These are phyloP conservation scores for Scutellaria minor DNA, from an alignment of 257 asterid genomes.

Conservation along the genomic window DNA sequence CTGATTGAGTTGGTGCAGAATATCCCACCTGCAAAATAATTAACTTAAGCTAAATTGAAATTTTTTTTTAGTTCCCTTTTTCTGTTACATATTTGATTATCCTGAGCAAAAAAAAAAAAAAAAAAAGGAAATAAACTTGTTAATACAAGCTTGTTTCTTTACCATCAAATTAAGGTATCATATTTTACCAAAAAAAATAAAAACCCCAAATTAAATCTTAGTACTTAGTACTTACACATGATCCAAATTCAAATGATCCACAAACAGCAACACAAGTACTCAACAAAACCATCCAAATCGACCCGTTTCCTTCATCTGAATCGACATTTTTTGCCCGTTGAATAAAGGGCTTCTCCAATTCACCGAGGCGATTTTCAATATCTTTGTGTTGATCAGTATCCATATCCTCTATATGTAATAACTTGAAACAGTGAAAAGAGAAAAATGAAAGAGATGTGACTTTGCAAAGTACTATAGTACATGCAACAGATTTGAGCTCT, in stretches of 20 bases:
- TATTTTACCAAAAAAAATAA: background rate
- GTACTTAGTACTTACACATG: slow-evolving; percentile 67
- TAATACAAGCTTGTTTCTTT: too few species aligned
- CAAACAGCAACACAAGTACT: slow-evolving; percentile 86
- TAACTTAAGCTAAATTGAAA: slow-evolving; percentile 37
- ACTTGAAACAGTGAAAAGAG: background rate
- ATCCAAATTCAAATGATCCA: slow-evolving; percentile 90
- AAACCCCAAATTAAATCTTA: background rate
- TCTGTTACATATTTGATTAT: slow-evolving; percentile 29
- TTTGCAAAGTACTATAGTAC: slow-evolving; percentile 8
- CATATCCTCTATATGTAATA: slow-evolving; percentile 34
- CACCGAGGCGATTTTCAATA: slow-evolving; percentile 49
- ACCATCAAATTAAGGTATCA: too few species aligned
- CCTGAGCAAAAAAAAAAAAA: slow-evolving; percentile 36
- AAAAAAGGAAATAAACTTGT: too few species aligned
- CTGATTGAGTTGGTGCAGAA: slow-evolving; percentile 84
- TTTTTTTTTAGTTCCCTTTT: background rate
- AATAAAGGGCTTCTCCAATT: slow-evolving; percentile 60
- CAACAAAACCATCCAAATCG: slow-evolving; percentile 65
- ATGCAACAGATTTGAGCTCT: slow-evolving; percentile 24
- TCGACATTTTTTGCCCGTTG: slow-evolving; percentile 34
- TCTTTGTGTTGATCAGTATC: slow-evolving; percentile 48
- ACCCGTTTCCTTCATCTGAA: slow-evolving; percentile 43
- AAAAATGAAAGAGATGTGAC: background rate
- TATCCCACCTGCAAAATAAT: slow-evolving; percentile 81